A percentile compares a stretch with the other conserved stretches of the same genome.
phyloP scores from a whole-genome alignment of 805 yeast genomes.

The Teunomyces tritomae region DNA sequence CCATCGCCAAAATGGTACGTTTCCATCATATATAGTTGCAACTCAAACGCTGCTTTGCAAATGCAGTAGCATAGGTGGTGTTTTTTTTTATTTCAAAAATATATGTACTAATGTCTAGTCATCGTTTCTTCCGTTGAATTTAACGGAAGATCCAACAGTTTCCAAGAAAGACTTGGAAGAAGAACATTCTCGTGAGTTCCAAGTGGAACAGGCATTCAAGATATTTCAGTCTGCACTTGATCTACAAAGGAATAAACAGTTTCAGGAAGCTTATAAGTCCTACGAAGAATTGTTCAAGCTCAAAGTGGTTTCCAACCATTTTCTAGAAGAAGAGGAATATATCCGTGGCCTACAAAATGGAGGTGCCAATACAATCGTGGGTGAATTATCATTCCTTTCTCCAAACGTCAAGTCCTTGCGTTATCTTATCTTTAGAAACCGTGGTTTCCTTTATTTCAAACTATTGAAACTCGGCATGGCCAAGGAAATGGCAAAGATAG shows the following conservation, averaged over 20 bases:
- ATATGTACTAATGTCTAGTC: constrained; percentile 37
- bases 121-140: constrained; percentile 75
- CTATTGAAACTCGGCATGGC: constrained; percentile 21
- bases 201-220: constrained; percentile 80
- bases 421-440: constrained; percentile 74
- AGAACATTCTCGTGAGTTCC: constrained; percentile 88
- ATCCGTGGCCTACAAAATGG: constrained; percentile 42
- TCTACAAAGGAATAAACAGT: constrained; percentile 51
- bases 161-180: constrained; percentile 63
- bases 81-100: no score
- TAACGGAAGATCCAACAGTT: constrained; percentile 64
- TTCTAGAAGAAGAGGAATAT: constrained; percentile 37
- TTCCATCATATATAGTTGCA: not conserved
- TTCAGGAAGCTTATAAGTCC: constrained; percentile 46
- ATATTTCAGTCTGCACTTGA: constrained; percentile 69
- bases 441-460: constrained; percentile 68
- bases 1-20: not conserved
- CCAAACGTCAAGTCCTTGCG: constrained; percentile 74
- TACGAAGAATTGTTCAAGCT: constrained; percentile 66
- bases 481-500: constrained; percentile 13
- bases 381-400: constrained; percentile 46
- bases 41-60: not conserved
- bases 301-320: constrained; percentile 56
- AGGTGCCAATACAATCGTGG: constrained; percentile 27
- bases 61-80: not conserved